Percentiles rank a stretch among this genome's conserved stretches.
These are phyloP conservation scores for Colletotrichum sp. DNA, from an alignment of 2,329 filamentous ascomycete species.

Conservation along the genomic window DNA sequence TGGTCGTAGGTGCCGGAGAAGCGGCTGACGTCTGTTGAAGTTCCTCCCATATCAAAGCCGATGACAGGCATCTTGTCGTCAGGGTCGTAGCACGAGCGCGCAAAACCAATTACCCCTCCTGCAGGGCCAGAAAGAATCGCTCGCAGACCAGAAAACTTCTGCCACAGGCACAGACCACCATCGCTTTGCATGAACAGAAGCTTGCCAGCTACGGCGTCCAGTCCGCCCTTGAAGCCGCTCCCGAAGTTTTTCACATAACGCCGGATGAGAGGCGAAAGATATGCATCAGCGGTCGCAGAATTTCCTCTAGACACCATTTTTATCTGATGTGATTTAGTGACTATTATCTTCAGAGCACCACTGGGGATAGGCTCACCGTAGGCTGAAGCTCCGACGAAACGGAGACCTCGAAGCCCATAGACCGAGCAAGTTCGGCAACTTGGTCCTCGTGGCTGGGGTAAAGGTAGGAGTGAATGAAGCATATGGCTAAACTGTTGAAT, in stretches of 20 bases:
- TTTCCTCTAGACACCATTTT: constrained; percentile 71
- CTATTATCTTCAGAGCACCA: accelerated
- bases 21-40: constrained; percentile 73
- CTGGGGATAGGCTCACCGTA: constrained; percentile 66
- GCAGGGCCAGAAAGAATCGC: constrained; percentile 73
- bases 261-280: constrained; percentile 72
- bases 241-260: constrained; percentile 72
- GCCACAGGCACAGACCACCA: constrained; percentile 50
- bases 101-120: constrained; percentile 75
- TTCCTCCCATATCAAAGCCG: constrained; percentile 58
- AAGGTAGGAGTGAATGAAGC: constrained; percentile 74
- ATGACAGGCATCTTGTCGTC: constrained; percentile 69
- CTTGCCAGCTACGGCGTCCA: constrained; percentile 55
- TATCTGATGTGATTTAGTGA: constrained; percentile 39
- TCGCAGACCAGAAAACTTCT: constrained; percentile 66
- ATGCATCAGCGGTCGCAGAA: constrained; percentile 73
- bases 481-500: constrained; percentile 58
- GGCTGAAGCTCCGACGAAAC: constrained; percentile 70
- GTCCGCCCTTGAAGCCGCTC: constrained; percentile 66
- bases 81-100: constrained; percentile 70
- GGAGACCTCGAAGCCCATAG: constrained; percentile 61
- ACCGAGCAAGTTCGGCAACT: constrained; percentile 41
- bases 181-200: constrained; percentile 65
- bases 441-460: constrained; percentile 60
- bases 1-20: constrained; percentile 75